A percentile compares a stretch with the other conserved stretches of the same genome.
phyloP scores from a whole-genome alignment of 179 eudicot genomes.

The Silene noctiflora region DNA sequence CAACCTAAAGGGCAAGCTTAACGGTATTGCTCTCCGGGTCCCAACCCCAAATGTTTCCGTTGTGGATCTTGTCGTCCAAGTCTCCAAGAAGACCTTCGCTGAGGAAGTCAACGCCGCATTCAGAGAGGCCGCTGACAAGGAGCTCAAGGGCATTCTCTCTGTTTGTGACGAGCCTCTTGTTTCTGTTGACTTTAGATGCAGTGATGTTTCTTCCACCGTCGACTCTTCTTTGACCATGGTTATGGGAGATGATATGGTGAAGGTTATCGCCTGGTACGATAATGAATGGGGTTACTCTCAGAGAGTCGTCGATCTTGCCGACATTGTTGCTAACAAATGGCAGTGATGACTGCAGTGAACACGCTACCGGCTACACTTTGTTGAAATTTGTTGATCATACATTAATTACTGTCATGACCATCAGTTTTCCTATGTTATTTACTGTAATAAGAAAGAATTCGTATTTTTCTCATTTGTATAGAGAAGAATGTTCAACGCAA shows the following conservation, averaged over 20 bases:
- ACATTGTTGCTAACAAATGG: constrained; percentile 93
- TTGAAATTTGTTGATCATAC: constrained; percentile 15
- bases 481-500: background rate
- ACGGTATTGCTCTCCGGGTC: constrained; percentile 95
- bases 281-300: constrained; percentile 99
- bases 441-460: constrained; percentile 15
- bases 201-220: constrained; percentile 82
- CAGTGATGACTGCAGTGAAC: constrained; percentile 30
- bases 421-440: constrained; percentile 19
- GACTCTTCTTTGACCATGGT: constrained; percentile 96
- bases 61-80: constrained; percentile 94
- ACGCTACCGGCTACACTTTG: background rate
- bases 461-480: constrained; percentile 14
- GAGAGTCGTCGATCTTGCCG: constrained; percentile 97
- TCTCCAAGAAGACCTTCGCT: constrained; percentile 87
- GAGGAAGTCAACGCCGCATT: constrained; percentile 98
- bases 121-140: constrained; percentile 76
- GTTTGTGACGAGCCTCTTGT: constrained; percentile 97
- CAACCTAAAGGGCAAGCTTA: constrained; percentile 83
- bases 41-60: constrained; percentile 99
- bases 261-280: constrained; percentile 98
- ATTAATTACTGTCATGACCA: background rate
- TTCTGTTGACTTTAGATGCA: constrained; percentile 83
- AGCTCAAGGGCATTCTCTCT: constrained; percentile 77
- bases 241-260: constrained; percentile 99